Evolutionary conservation across 2,329 filamentous ascomycete genomes (phyloP), one percentile per base, ranked within the genome.

Genomic region (Orbilia quercus): DNA sequence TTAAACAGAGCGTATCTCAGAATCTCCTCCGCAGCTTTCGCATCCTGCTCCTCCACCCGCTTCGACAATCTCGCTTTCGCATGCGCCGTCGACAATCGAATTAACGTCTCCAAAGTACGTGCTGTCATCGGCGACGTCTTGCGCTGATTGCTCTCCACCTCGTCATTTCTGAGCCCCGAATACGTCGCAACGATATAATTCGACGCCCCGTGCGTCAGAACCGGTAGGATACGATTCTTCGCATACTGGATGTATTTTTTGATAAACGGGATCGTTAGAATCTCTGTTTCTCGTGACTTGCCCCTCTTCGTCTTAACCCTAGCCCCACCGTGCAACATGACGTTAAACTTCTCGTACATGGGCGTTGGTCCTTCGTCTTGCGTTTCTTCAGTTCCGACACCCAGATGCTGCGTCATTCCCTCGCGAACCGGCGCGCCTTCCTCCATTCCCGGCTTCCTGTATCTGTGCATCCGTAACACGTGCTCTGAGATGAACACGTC

Each of bases 211-310:
- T 95, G 92, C 0, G 93, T 96, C 74, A 99, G 84, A 42, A 96
- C 84, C 0, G 95, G 95, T 85, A 92, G 96, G 79, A 96, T 86
- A 79, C 95, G 85, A 36, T 87, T 90, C 83, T 99, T 99, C 76
- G 95, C 92, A 81, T 99, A 99, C 80, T 99, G 95, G 48, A 99
- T 96, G 81, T 97, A 99, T 82, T 99, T 99, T 84, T 99, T 99
- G 84, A 99, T 92, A 82, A 99, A 99, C 0, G 93, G 91, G 73
- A 99, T 97, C 82, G 91, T 96, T 60, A 99, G 84, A 12, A 99
- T 91, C 80, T 97, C 92, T 3, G 91, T 87, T 76, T 90, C 90
- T 80, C 91, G 90, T 77, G 87, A 88, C 23, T 89, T 83, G 9
- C 91, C 91, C 40, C 91, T 87, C 38, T 70, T 70, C 11, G 89